Base-by-base conservation (phyloP, 768 basidiomycete species). In the Imleria badia region DNA sequence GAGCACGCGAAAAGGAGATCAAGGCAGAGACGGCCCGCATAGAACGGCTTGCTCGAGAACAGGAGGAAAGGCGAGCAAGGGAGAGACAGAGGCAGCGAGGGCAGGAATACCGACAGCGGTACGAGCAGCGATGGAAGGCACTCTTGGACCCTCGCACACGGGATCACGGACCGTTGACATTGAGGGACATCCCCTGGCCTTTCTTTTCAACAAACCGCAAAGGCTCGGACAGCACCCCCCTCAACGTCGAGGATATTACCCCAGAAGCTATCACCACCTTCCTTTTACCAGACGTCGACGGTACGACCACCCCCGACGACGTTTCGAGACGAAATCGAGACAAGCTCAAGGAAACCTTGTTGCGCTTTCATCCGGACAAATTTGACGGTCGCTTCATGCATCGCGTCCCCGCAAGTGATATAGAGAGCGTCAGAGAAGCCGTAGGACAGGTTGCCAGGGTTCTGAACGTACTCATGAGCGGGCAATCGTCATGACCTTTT, bases 321-420 rank as follows among this genome's bases (percentile, higher is more conserved):
- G 54, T 54, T 20, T 65, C 67, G 33, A 81, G 75, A 67, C 81
- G 77, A 64, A 75, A 74, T 33, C 85, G 81, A 65, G 85, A 89
- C 19, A 84, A 77, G 57, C 62, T 89, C 42, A 75, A 85, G 60
- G 87, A 89, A 69, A 78, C 85, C 0, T 76, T 89, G 61, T 68
- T 89, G 23, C 83, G 87, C 19, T 91, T 87, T 66, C 89, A 91
- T 64, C 89, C 89, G 2, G 89, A 91, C 69, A 91, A 91, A 66
- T 90, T 90, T 50, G 86, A 91, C 66, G 86, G 89, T 19, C 78
- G 89, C 33, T 72, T 90, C 45, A 82, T 89, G 78, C 66, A 66
- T 45, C 74, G 75, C 6, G 75, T 89, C 7, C 62, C 60, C 40
- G 71, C 73, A 31, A 62, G 60, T 13, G 86, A 91, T 22, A 68